Base-by-base conservation (phyloP, 2,329 filamentous ascomycete genomes). In the Cladobotryum mycophilum region DNA sequence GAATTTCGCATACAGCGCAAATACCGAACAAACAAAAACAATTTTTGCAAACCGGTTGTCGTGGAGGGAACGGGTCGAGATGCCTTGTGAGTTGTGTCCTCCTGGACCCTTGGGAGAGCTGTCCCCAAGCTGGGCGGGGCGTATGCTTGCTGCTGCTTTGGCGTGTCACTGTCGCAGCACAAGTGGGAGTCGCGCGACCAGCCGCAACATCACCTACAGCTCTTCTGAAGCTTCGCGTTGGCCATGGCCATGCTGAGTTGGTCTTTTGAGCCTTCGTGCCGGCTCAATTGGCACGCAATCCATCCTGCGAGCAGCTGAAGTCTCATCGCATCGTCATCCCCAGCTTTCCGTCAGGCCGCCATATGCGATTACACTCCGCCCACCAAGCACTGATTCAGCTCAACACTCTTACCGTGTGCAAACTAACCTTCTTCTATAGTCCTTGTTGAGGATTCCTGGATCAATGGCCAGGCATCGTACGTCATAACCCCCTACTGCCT, bases 371-470 rank as follows among this genome's bases (percentile, higher is more conserved):
- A n/a, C 33, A 5, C 15, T 13, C 7, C 7, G n/a, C 22, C 33
- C 14, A 33, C 6, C 25, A 34, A 34, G n/a, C 22, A 34, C 17
- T n/a, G 13, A n/a, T 34, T n/a, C 12, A 35, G 4, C 42, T 15
- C n/a, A 45, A 15, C 42, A 17, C 9, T 18, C 12, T 15, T 11
- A 45, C 20, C 4, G 30, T 18, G 15, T 22, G 12, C 34, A 45
- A 33, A 33, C 52, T 54, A 42, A 54, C 36, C 42, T 37, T 37
- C 45, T 36, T 5, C 38, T 50, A 20, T 53, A 70, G 68, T 69
- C 58, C 65, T 69, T 58, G 55, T 60, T 49, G 67, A 70, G 59
- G 68, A 70, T 62, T 58, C 66, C 63, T 70, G 65, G 65, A 67
- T 70, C 55, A 62, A 67, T 49, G 62, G 61, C 61, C 67, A 70